phyloP scores from a whole-genome alignment of 305 asterid genomes.

The Ajuga reptans region DNA sequence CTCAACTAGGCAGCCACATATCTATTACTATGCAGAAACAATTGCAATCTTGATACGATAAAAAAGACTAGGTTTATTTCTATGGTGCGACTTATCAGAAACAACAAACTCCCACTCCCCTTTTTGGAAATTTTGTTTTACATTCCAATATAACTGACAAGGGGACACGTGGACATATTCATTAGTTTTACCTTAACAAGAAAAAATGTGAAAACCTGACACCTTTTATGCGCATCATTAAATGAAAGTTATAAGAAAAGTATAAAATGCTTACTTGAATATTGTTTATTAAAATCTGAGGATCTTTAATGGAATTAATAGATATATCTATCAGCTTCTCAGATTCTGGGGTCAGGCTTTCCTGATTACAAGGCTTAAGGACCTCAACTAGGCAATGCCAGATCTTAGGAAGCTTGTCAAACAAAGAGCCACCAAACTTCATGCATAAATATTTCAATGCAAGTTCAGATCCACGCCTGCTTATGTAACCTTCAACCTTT shows the following conservation, averaged over 20 bases:
- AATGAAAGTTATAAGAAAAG: not conserved
- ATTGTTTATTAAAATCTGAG: slow-evolving; percentile 81
- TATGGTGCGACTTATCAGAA: not conserved
- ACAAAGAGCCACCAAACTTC: slow-evolving; percentile 74
- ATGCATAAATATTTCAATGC: slow-evolving; percentile 79
- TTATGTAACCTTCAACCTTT: slow-evolving; percentile 76
- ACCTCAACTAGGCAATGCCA: slow-evolving; percentile 96
- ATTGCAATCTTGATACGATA: not conserved
- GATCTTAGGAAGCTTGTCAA: slow-evolving; percentile 78
- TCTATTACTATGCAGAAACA: not conserved
- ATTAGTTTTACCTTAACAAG: not conserved
- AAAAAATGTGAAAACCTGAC: not conserved
- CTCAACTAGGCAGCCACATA: not conserved
- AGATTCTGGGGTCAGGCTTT: slow-evolving; percentile 49
- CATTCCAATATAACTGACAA: not conserved
- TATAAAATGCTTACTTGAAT: slow-evolving; percentile 57
- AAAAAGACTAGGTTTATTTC: not conserved
- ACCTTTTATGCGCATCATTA: not conserved
- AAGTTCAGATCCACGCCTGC: slow-evolving; percentile 96
- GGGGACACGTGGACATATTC: not conserved
- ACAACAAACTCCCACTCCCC: not conserved
- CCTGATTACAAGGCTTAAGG: slow-evolving; percentile 67
- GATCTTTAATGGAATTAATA: slow-evolving; percentile 59
- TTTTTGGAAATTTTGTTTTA: not conserved
- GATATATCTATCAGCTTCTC: slow-evolving; percentile 59